Percentiles rank a stretch among this genome's conserved stretches.
Conservation (phyloP, 495 filamentous ascomycete genomes). For the Penicillium simplicissimum region DNA sequence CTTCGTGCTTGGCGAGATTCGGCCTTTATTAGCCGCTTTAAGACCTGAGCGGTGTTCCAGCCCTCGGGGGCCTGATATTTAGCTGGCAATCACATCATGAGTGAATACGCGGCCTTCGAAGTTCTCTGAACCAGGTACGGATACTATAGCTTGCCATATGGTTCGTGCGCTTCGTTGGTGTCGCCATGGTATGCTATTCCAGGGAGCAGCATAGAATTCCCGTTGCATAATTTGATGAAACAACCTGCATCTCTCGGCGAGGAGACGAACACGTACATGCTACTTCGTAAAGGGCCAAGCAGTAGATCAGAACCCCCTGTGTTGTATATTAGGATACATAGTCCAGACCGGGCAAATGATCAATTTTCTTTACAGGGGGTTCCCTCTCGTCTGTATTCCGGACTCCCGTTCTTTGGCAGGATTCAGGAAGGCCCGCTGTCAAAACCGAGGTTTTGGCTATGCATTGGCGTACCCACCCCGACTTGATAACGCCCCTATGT, state of each 20-base stretch:
- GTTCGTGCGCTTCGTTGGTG: not conserved
- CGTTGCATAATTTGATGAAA: conserved; percentile 6
- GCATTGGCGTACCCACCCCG: conserved; percentile 13
- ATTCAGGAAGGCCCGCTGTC: conserved; percentile 13
- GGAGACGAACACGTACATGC: not conserved
- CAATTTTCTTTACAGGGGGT: not conserved
- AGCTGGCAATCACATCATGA: not conserved
- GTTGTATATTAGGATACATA: not conserved
- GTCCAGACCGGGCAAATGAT: conserved; percentile 12
- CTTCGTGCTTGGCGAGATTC: not conserved
- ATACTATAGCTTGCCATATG: not conserved
- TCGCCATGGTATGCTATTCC: not conserved
- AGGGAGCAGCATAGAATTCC: not conserved
- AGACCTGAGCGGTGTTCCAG: not conserved
- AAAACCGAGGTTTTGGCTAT: conserved; percentile 13
- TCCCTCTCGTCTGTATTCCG: not conserved
- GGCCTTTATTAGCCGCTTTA: not conserved
- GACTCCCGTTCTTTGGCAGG: not conserved
- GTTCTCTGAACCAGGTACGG: not conserved
- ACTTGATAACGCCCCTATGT: conserved; percentile 16
- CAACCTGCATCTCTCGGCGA: not conserved
- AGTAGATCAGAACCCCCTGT: not conserved
- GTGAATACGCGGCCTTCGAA: not conserved
- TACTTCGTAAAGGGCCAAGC: too few relatives aligned
- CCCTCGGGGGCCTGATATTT: not conserved